Conservation (phyloP, 2,329 filamentous ascomycete species). For the Talaromyces sp. region DNA sequence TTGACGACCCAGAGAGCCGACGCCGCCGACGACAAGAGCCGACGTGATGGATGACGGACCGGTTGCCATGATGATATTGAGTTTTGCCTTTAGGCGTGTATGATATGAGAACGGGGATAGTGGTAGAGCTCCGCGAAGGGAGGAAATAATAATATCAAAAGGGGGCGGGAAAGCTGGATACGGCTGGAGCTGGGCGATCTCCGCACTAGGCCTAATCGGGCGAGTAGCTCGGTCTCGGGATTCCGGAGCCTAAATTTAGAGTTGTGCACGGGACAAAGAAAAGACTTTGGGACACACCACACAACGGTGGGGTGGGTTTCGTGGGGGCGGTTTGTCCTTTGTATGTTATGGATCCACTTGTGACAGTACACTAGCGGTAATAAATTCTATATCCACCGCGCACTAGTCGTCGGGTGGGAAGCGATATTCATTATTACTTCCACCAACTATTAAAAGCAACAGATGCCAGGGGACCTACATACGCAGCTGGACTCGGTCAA, state of each 20-base stretch:
- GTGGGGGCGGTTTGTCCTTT: not conserved
- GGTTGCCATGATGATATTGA: not conserved
- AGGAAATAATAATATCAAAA: not conserved
- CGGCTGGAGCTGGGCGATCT: not conserved
- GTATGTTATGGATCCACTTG: not conserved
- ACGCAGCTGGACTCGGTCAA: not conserved
- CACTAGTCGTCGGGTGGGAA: not conserved
- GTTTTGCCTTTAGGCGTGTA: not conserved
- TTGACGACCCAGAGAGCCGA: conserved; percentile 2
- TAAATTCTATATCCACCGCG: not conserved
- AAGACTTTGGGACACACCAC: not conserved
- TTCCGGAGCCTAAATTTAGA: not conserved
- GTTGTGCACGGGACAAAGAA: not conserved
- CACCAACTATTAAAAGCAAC: not conserved
- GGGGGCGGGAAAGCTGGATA: not conserved
- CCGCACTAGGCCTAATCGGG: not conserved
- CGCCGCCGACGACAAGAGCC: conserved; percentile 2
- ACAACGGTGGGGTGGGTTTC: not conserved
- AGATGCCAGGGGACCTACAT: not conserved
- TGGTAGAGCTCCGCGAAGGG: not conserved
- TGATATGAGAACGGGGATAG: not conserved
- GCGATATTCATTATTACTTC: not conserved
- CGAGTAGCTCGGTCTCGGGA: not conserved
- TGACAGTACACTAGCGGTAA: not conserved
- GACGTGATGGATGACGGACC: not conserved